These are phyloP conservation scores for Aspergillus pseudoterreus DNA, from an alignment of 2,329 filamentous ascomycete genomes.

Conservation along the genomic window DNA sequence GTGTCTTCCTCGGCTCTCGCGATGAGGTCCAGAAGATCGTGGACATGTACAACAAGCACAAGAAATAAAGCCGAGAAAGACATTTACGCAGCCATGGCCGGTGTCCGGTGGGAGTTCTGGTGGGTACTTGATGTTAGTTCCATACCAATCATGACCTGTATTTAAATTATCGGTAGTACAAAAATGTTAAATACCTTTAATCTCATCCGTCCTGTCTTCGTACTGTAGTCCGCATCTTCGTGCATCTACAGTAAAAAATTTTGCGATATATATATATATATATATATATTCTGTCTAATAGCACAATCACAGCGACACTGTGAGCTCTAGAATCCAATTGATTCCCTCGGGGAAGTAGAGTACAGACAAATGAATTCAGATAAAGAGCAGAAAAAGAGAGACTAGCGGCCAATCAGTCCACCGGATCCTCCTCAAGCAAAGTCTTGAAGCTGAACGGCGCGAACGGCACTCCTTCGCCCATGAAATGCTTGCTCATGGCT, in stretches of 20 bases:
- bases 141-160: constrained; percentile 2
- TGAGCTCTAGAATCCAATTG: constrained; percentile 4
- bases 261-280: background rate
- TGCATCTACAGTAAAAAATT: background rate
- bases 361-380: constrained; percentile 8
- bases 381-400: constrained; percentile 12
- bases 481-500: constrained; percentile 95
- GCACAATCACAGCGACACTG: background rate
- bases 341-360: constrained; percentile 5
- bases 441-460: constrained; percentile 83
- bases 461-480: constrained; percentile 84
- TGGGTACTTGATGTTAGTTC: background rate
- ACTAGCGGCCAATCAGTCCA: constrained; percentile 32
- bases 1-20: constrained; percentile 93
- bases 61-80: constrained; percentile 21
- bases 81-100: background rate
- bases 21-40: constrained; percentile 97
- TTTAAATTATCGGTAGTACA: background rate
- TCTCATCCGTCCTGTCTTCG: too few relatives aligned
- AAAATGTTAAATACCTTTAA: background rate
- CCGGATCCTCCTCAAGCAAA: constrained; percentile 74
- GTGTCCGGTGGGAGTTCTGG: constrained; percentile 9
- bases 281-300: constrained; percentile 5
- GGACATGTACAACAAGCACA: constrained; percentile 62
- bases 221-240: too few relatives aligned